phyloP scores from a whole-genome alignment of 2,329 filamentous ascomycete genomes.

The Xylaria sp. region DNA sequence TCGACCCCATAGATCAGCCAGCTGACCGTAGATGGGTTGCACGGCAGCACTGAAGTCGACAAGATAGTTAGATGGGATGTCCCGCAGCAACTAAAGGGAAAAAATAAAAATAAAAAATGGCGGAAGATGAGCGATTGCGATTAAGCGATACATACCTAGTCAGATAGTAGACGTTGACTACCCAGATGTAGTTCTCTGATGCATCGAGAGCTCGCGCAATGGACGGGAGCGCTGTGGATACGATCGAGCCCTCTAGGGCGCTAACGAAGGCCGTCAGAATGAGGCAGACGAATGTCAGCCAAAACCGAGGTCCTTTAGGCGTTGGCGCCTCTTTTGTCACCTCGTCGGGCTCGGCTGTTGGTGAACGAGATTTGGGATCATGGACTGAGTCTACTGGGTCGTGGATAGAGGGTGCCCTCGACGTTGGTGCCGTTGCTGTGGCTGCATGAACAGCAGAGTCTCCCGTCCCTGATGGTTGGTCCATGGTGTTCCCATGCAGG shows the following conservation, averaged over 20 bases:
- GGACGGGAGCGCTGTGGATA: constrained; percentile 26
- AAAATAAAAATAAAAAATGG: too few relatives aligned
- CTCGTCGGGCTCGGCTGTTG: background rate
- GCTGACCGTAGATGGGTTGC: constrained; percentile 52
- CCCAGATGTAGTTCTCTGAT: constrained; percentile 26
- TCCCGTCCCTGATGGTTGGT: background rate
- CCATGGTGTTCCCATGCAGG: background rate
- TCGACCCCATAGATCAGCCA: constrained; percentile 54
- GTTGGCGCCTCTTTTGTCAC: background rate
- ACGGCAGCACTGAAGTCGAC: constrained; percentile 37
- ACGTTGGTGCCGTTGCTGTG: background rate
- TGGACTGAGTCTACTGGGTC: background rate
- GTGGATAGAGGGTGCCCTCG: background rate
- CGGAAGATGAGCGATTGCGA: background rate
- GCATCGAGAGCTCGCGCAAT: constrained; percentile 23
- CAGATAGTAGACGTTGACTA: constrained; percentile 30
- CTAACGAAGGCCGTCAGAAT: constrained; percentile 23
- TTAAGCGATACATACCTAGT: constrained; percentile 29
- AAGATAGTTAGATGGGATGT: background rate
- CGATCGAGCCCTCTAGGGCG: constrained; percentile 27
- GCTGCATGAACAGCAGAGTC: background rate
- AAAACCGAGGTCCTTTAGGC: constrained; percentile 18
- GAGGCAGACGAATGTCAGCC: constrained; percentile 23
- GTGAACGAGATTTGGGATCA: background rate
- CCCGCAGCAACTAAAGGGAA: background rate